Conservation (phyloP, 2,329 filamentous ascomycete genomes). For the Volutella citrinella region DNA sequence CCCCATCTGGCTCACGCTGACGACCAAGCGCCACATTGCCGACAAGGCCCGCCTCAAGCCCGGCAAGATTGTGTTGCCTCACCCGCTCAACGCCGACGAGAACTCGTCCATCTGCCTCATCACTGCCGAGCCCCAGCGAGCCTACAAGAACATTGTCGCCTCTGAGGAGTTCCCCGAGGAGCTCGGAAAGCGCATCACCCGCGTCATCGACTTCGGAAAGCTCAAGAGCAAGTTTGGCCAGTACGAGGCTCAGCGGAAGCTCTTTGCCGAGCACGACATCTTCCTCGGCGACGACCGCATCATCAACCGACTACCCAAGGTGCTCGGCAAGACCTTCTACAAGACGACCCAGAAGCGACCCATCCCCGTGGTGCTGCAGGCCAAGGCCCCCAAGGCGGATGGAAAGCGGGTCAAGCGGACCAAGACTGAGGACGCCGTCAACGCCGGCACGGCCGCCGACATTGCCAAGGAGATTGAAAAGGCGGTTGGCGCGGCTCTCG, state of each 20-base stretch:
- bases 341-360: constrained; percentile 79
- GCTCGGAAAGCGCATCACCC: constrained; percentile 65
- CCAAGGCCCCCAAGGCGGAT: constrained; percentile 59
- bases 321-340: constrained; percentile 92
- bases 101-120: constrained; percentile 79
- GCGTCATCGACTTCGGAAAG: constrained; percentile 79
- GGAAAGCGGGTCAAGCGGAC: constrained; percentile 56
- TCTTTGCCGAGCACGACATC: constrained; percentile 83
- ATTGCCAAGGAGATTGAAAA: constrained; percentile 80
- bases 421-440: constrained; percentile 38
- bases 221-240: constrained; percentile 79
- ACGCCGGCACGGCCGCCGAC: constrained; percentile 56
- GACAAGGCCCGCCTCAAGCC: constrained; percentile 82
- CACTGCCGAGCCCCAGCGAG: constrained; percentile 74
- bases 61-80: constrained; percentile 74
- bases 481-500: constrained; percentile 72
- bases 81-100: constrained; percentile 66
- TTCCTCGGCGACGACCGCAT: constrained; percentile 93
- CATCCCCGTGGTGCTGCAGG: constrained; percentile 71
- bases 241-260: constrained; percentile 82
- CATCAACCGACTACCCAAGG: constrained; percentile 66
- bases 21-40: constrained; percentile 62
- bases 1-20: constrained; percentile 61
- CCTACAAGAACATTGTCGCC: constrained; percentile 85
- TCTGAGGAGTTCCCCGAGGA: constrained; percentile 67